A percentile compares a stretch with the other conserved stretches of the same genome.
These are phyloP conservation scores for Raphidocelis subcapitata DNA, from an alignment of 139 green algal species.

Conservation along the genomic window DNA sequence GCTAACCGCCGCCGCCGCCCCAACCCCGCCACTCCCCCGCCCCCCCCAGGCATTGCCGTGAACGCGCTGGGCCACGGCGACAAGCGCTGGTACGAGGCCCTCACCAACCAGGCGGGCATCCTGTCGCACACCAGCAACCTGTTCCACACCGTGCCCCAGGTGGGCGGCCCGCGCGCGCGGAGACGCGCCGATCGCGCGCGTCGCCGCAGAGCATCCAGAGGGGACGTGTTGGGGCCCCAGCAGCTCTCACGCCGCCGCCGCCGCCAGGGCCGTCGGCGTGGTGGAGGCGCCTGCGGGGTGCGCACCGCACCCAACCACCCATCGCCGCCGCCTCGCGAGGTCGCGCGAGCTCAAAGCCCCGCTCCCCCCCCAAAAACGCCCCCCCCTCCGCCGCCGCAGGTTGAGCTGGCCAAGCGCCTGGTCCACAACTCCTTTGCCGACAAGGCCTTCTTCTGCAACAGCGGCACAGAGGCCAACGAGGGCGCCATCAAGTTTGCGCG, in stretches of 20 bases:
- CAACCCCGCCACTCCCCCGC: slow-evolving; percentile 56
- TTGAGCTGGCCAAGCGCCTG: slow-evolving; percentile 88
- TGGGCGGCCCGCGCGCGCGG: not conserved
- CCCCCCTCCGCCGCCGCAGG: slow-evolving; percentile 38
- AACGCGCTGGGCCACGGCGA: slow-evolving; percentile 94
- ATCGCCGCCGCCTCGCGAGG: too few relatives aligned
- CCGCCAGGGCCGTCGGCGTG: too few relatives aligned
- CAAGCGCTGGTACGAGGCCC: slow-evolving; percentile 75
- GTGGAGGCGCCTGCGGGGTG: too few relatives aligned
- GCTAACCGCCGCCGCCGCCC: too few relatives aligned
- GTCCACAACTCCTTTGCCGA: slow-evolving; percentile 91
- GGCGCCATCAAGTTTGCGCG: slow-evolving; percentile 98
- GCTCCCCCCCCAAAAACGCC: too few relatives aligned
- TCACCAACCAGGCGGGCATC: slow-evolving; percentile 78
- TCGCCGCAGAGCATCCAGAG: too few relatives aligned
- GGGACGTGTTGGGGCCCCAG: too few relatives aligned
- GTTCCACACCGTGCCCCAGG: slow-evolving; percentile 89
- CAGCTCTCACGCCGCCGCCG: too few relatives aligned
- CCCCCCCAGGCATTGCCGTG: slow-evolving; percentile 88
- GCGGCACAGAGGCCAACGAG: slow-evolving; percentile 98
- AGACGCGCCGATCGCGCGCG: too few relatives aligned
- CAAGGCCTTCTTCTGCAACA: slow-evolving; percentile 96
- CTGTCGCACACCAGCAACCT: slow-evolving; percentile 95
- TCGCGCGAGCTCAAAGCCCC: too few relatives aligned
- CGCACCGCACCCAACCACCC: too few relatives aligned